phyloP scores from a whole-genome alignment of 169 alveolate genomes.

The Perkinsus marinus region DNA sequence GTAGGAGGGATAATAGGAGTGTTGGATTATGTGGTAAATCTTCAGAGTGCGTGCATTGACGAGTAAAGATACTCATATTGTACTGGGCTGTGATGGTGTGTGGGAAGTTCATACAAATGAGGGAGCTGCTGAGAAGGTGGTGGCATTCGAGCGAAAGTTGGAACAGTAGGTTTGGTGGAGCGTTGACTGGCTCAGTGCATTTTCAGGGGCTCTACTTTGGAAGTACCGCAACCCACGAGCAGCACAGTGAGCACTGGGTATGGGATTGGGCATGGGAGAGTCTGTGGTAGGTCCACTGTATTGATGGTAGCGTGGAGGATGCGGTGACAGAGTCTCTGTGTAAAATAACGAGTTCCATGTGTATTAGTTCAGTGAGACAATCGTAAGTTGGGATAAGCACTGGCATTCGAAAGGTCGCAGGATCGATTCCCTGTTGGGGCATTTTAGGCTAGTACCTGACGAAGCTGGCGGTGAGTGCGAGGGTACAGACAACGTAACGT shows the following conservation, averaged over 20 bases:
- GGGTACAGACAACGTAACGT: background rate
- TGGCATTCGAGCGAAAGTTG: background rate
- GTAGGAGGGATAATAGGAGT: background rate
- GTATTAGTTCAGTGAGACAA: background rate
- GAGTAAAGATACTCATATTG: constrained; percentile 34
- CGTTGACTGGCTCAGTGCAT: too few species aligned
- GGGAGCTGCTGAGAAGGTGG: constrained; percentile 16
- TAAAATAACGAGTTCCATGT: background rate
- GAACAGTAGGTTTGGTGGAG: background rate
- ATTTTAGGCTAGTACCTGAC: background rate
- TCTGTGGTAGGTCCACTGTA: background rate
- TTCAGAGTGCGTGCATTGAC: constrained; percentile 8
- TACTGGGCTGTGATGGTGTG: constrained; percentile 64
- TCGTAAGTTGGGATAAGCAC: background rate
- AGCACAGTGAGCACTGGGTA: background rate
- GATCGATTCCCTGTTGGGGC: background rate
- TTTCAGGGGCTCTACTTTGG: background rate
- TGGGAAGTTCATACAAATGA: constrained; percentile 31
- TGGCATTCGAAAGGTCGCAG: background rate
- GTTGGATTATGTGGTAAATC: background rate
- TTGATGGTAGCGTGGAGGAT: background rate
- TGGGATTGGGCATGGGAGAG: background rate
- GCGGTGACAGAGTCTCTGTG: background rate
- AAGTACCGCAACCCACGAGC: background rate
- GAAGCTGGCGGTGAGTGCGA: background rate